Base-by-base conservation (phyloP, 2,329 filamentous ascomycete genomes). In the Cladosporium colombiae region DNA sequence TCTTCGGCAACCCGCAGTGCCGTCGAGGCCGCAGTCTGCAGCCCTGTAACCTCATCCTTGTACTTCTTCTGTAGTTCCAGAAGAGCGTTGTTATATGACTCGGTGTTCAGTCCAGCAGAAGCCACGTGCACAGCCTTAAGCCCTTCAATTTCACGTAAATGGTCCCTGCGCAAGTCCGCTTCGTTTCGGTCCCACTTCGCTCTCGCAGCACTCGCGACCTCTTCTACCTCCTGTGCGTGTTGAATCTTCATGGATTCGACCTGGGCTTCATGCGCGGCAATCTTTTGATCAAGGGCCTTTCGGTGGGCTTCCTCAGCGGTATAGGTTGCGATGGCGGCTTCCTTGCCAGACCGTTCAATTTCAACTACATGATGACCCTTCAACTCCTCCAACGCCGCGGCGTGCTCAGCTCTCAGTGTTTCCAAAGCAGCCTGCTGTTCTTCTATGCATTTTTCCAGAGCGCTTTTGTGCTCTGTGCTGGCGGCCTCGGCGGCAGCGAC, bases 341-440 rank as follows among this genome's bases (percentile, higher is more conserved):
- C 50, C 18, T 56, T 40, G 18, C 61, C 61, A 44, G 61, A 56
- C n/a, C 25, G 23, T 35, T 63, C 49, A 56, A 63, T 46, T 35
- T 56, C 61, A 29, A 52, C 61, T 21, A 35, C 37, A 33, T 68
- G 66, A 31, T 33, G 62, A 57, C 57, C 25, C 33, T 62, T 49
- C 37, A 66, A 29, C 13, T 63, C 53, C 57, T 69, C 66, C 4
- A 65, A 33, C 18, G 35, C 40, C 25, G 53, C 60, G 5, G 56
- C 60, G 58, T 70, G 68, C 7, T 65, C 65, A n/a, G 35, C 49
- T 18, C 53, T 58, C 37, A 66, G n/a, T 18, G 46, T 40, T 16
- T 66, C 61, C 27, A 68, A 7, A 31, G 21, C 33, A n/a, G 37
- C 46, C 27, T 31, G 57, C 46, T 67, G 67, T 11, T 46, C 60